phyloP scores from a whole-genome alignment of 192 early-diverging fungal genomes.

The Coemansia sp. region DNA sequence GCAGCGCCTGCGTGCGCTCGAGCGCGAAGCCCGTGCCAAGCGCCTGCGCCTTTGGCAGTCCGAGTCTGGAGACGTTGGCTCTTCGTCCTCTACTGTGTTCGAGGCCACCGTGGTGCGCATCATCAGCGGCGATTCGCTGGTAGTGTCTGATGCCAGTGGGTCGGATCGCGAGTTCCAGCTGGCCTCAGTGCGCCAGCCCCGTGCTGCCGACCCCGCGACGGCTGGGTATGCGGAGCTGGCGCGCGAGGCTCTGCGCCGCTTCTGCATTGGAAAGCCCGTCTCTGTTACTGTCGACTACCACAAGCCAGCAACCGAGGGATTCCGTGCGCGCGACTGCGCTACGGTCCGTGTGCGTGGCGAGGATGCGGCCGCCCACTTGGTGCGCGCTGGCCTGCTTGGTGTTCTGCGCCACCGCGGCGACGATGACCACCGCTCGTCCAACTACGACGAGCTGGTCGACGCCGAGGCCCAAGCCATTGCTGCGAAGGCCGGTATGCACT shows the following conservation, averaged over 20 bases:
- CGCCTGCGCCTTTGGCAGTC: slow-evolving; percentile 80
- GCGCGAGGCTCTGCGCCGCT: slow-evolving; percentile 82
- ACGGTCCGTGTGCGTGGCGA: slow-evolving; percentile 67
- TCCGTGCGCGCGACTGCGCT: slow-evolving; percentile 84
- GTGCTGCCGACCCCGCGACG: slow-evolving; percentile 68
- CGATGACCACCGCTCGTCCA: slow-evolving; percentile 80
- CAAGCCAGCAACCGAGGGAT: slow-evolving; percentile 84
- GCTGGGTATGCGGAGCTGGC: slow-evolving; percentile 84
- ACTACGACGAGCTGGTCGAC: slow-evolving; percentile 80
- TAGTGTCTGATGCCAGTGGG: slow-evolving; percentile 46
- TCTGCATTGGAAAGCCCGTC: slow-evolving; percentile 87
- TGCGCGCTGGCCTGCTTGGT: slow-evolving; percentile 68
- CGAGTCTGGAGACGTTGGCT: background rate
- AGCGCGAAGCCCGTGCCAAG: slow-evolving; percentile 77
- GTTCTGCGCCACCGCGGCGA: slow-evolving; percentile 82
- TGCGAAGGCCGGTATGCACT: slow-evolving; percentile 77
- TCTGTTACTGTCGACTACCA: slow-evolving; percentile 71
- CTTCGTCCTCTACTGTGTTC: slow-evolving; percentile 2
- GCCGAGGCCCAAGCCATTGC: slow-evolving; percentile 75
- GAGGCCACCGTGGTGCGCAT: slow-evolving; percentile 64
- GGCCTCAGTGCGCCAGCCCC: slow-evolving; percentile 64
- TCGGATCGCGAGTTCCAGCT: slow-evolving; percentile 61
- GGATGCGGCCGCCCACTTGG: slow-evolving; percentile 61
- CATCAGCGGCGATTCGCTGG: slow-evolving; percentile 59
- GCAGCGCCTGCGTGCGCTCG: slow-evolving; percentile 66